These are phyloP conservation scores for Cenchrus americanus DNA, from an alignment of 176 grass and related monocot species.

Conservation along the genomic window DNA sequence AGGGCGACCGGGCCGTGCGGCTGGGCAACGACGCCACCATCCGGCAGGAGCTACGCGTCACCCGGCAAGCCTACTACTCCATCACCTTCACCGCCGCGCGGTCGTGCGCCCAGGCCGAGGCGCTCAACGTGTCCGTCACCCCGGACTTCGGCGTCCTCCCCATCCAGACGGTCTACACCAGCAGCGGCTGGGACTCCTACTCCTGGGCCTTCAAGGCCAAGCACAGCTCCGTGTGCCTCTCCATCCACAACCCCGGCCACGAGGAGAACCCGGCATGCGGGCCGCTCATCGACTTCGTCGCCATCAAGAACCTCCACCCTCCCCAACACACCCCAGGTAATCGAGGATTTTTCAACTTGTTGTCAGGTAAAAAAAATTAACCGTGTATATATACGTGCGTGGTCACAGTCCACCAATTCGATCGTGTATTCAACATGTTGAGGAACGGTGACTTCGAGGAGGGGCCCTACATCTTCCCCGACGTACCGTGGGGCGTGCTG, in stretches of 20 bases:
- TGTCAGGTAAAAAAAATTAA: too few relatives aligned
- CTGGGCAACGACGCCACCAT: slow-evolving; percentile 69
- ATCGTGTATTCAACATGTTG: slow-evolving; percentile 39
- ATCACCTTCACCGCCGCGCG: slow-evolving; percentile 58
- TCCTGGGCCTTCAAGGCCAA: slow-evolving; percentile 48
- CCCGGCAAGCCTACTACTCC: slow-evolving; percentile 45
- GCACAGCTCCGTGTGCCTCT: slow-evolving; percentile 17
- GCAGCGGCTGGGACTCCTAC: slow-evolving; percentile 67
- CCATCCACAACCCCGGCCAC: slow-evolving; percentile 61
- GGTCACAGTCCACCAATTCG: not conserved
- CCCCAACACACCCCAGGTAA: slow-evolving; percentile 22
- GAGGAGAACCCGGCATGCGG: slow-evolving; percentile 66
- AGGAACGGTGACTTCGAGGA: slow-evolving; percentile 68
- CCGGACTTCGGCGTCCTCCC: slow-evolving; percentile 55
- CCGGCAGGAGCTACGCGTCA: slow-evolving; percentile 45
- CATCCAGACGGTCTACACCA: slow-evolving; percentile 61
- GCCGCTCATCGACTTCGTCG: slow-evolving; percentile 54
- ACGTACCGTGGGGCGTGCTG: slow-evolving; percentile 55
- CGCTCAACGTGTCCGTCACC: slow-evolving; percentile 58
- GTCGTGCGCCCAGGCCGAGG: slow-evolving; percentile 61
- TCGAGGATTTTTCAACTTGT: too few relatives aligned
- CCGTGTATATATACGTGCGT: too few relatives aligned
- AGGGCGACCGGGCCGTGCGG: slow-evolving; percentile 49
- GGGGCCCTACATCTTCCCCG: slow-evolving; percentile 51
- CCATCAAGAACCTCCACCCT: slow-evolving; percentile 42